phyloP scores from a whole-genome alignment of 495 filamentous ascomycete species.

The Ramalina intermedia region DNA sequence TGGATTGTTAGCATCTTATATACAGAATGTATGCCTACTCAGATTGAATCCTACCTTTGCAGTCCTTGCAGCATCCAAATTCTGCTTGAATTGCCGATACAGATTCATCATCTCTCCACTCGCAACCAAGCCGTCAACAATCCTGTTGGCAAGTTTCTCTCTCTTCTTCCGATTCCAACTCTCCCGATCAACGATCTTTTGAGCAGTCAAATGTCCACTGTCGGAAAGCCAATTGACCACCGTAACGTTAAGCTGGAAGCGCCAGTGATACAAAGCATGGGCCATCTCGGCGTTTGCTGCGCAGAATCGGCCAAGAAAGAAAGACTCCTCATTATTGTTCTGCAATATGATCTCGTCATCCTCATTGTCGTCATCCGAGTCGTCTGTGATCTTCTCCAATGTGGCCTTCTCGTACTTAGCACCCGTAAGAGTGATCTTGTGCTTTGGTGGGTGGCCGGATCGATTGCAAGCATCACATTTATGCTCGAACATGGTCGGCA shows the following conservation, averaged over 20 bases:
- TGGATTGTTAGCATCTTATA: background rate
- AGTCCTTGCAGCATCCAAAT: conserved; percentile 38
- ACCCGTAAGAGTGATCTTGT: conserved; percentile 46
- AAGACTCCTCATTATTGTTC: conserved; percentile 24
- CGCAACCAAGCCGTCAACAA: conserved; percentile 42
- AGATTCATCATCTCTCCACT: conserved; percentile 40
- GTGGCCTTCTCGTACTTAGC: conserved; percentile 55
- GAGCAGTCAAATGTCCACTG: conserved; percentile 36
- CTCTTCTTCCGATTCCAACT: conserved; percentile 36
- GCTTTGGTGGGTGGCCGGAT: conserved; percentile 50
- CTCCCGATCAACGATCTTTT: conserved; percentile 40
- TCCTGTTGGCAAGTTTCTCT: conserved; percentile 37
- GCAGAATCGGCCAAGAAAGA: conserved; percentile 43
- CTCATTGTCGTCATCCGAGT: conserved; percentile 25
- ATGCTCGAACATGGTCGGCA: conserved; percentile 25
- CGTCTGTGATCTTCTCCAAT: conserved; percentile 47
- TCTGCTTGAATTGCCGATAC: conserved; percentile 44
- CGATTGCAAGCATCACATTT: conserved; percentile 69
- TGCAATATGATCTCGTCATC: conserved; percentile 20
- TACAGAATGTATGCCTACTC: background rate
- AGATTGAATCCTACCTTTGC: conserved; percentile 22
- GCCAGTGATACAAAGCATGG: conserved; percentile 64
- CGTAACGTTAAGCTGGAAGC: conserved; percentile 54
- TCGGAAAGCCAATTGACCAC: conserved; percentile 44
- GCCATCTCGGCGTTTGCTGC: conserved; percentile 52